Percentiles rank a stretch among this genome's conserved stretches.
Conservation (phyloP, 73 alveolate species). For the Tetrahymena thermophila region DNA sequence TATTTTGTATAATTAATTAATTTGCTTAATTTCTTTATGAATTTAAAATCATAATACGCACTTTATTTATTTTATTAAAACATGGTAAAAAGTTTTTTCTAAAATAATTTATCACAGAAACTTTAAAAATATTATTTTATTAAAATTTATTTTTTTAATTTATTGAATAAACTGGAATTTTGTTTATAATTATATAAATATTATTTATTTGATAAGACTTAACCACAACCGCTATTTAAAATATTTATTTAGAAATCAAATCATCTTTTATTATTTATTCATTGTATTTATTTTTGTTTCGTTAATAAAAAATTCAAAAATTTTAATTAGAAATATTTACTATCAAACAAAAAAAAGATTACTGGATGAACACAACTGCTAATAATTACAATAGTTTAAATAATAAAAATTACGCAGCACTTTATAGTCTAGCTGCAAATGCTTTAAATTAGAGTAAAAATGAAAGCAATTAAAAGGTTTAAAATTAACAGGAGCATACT, state of each 20-base stretch:
- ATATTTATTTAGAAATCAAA: neutral
- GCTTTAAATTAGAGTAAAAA: neutral
- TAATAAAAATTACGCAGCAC: neutral
- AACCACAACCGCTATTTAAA: neutral
- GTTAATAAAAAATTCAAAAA: neutral
- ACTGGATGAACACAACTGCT: neutral
- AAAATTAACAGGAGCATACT: neutral
- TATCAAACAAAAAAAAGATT: too few relatives aligned
- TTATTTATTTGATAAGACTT: too few relatives aligned
- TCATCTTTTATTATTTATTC: neutral
- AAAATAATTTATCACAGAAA: too few relatives aligned
- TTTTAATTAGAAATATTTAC: too few relatives aligned
- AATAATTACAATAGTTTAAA: neutral
- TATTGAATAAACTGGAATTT: too few relatives aligned
- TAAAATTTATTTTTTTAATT: too few relatives aligned
- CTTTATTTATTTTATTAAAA: too few relatives aligned
- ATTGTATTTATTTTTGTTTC: neutral
- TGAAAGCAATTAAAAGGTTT: neutral
- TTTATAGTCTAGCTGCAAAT: neutral
- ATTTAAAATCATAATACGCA: too few relatives aligned
- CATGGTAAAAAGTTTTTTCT: neutral
- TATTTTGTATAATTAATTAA: too few relatives aligned
- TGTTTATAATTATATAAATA: too few relatives aligned
- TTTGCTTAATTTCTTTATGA: too few relatives aligned
- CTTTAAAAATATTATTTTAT: too few relatives aligned